Evolutionary conservation across 129 eudicot species (phyloP).

Genomic region (Lactuca saligna): DNA sequence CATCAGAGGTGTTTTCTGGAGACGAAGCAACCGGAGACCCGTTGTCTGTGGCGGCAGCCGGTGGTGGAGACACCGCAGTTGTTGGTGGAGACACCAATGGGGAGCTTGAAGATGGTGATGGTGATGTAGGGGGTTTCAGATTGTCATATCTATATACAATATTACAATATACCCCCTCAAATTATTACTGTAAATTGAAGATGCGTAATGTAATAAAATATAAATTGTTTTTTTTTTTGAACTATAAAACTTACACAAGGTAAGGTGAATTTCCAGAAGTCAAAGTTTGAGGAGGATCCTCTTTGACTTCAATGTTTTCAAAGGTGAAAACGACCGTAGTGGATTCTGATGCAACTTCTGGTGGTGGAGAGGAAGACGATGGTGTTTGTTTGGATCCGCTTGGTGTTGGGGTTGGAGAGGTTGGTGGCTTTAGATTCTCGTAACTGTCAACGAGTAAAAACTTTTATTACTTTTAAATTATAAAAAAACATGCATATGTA

Average conservation of each 20-base stretch:
- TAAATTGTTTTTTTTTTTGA: conserved; percentile 13
- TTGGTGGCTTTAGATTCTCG: conserved; percentile 55
- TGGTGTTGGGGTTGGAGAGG: conserved; percentile 52
- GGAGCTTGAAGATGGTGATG: conserved; percentile 66
- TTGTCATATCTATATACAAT: conserved; percentile 46
- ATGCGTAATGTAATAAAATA: not conserved
- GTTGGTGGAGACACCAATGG: conserved; percentile 42
- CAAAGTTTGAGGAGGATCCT: conserved; percentile 33
- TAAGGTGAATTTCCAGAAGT: conserved; percentile 48
- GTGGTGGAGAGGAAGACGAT: conserved; percentile 7
- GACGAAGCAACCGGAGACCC: conserved; percentile 40
- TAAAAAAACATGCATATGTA: too few species aligned
- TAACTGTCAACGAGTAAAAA: conserved; percentile 30
- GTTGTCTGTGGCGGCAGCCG: conserved; percentile 17
- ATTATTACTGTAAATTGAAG: conserved; percentile 6
- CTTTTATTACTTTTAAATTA: too few species aligned
- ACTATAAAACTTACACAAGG: conserved; percentile 47
- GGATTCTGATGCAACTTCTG: conserved; percentile 28
- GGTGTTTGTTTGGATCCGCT: conserved; percentile 30
- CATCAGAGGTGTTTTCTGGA: conserved; percentile 27
- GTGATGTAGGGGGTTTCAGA: conserved; percentile 74
- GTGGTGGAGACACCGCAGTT: not conserved
- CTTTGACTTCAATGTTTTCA: conserved; percentile 12
- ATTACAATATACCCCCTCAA: not conserved
- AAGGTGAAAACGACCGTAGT: conserved; percentile 1